Percentiles rank a stretch among this genome's conserved stretches.
phyloP scores from a whole-genome alignment of 202 grass and related monocot species.

The Schoenoplectus triqueter region DNA sequence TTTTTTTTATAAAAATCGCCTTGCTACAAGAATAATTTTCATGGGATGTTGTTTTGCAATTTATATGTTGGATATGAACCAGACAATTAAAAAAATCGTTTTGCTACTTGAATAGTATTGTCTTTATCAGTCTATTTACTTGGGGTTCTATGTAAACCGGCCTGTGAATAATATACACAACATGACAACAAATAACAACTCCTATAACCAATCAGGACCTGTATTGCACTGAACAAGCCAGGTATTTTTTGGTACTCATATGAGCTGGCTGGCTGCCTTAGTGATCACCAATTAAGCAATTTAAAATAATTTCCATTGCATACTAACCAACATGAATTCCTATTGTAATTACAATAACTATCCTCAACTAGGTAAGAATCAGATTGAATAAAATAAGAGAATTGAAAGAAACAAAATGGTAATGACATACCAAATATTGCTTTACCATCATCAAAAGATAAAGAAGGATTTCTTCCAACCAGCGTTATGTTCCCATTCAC shows the following conservation, averaged over 20 bases:
- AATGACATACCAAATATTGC: slow-evolving; percentile 74
- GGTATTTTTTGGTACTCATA: neutral
- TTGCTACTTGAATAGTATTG: neutral
- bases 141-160: neutral
- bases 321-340: neutral
- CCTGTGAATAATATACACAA: neutral
- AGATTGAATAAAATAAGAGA: neutral
- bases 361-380: slow-evolving; percentile 8
- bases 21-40: neutral
- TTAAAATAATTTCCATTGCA: slow-evolving; percentile 11
- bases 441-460: slow-evolving; percentile 67
- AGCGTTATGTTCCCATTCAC: slow-evolving; percentile 68
- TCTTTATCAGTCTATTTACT: neutral
- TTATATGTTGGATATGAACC: neutral
- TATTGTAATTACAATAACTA: neutral
- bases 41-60: neutral
- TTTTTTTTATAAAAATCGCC: too few relatives aligned
- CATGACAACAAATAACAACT: neutral
- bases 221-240: neutral
- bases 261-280: neutral
- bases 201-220: neutral
- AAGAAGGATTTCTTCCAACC: slow-evolving; percentile 59
- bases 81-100: neutral
- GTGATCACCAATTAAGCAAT: neutral
- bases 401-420: slow-evolving; percentile 15